Percentiles rank a stretch among this genome's conserved stretches.
These are phyloP conservation scores for Collybia mongolica DNA, from an alignment of 768 basidiomycete species.

Conservation along the genomic window DNA sequence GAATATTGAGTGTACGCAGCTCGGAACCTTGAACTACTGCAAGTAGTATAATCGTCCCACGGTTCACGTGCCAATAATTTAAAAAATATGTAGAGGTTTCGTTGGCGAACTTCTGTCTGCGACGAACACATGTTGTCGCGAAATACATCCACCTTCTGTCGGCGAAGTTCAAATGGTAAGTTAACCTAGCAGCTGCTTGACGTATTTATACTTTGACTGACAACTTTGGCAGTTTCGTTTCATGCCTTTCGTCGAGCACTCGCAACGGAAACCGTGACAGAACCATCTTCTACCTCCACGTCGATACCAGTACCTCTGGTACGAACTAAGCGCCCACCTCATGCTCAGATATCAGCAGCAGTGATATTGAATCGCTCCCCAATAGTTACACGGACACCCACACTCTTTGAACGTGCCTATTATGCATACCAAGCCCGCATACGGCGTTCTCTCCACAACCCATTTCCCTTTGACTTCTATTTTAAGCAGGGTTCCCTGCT, in stretches of 20 bases:
- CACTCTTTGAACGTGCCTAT: constrained; percentile 76
- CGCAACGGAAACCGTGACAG: constrained; percentile 38
- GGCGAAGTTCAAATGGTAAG: constrained; percentile 26
- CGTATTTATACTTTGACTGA: neutral
- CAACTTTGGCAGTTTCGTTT: constrained; percentile 4
- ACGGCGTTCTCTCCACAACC: constrained; percentile 82
- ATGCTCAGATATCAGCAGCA: constrained; percentile 49
- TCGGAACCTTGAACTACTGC: neutral
- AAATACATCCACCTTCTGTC: constrained; percentile 27
- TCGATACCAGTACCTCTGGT: constrained; percentile 15
- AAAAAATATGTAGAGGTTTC: constrained; percentile 5
- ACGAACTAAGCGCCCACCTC: constrained; percentile 15
- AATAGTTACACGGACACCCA: constrained; percentile 67
- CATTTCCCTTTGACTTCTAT: constrained; percentile 88
- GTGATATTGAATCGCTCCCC: constrained; percentile 79
- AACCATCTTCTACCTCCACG: constrained; percentile 16
- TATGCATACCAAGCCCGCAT: constrained; percentile 83
- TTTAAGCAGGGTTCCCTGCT: constrained; percentile 90
- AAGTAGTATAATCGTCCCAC: constrained; percentile 6
- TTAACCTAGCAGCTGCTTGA: neutral
- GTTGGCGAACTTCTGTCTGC: neutral
- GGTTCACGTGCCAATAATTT: constrained; percentile 11
- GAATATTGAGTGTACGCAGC: neutral
- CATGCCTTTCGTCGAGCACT: constrained; percentile 33
- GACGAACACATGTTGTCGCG: constrained; percentile 30